Evolutionary conservation across 306 rosid species (phyloP), one percentile per base, ranked within the genome.

Genomic region (Malus asiatica): DNA sequence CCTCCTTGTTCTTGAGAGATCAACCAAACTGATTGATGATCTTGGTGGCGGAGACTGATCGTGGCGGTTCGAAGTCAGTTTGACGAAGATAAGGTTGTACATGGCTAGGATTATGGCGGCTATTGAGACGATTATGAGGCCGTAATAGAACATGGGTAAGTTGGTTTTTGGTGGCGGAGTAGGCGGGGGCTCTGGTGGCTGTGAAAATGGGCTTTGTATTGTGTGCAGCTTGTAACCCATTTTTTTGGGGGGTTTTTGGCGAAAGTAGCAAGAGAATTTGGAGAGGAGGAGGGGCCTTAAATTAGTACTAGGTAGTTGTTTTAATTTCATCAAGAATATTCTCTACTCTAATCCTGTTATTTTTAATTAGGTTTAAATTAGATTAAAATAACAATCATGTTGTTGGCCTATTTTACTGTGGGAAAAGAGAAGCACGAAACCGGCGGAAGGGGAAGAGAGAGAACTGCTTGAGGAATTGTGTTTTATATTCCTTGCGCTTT

Each of bases 21-120:
- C 81, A 2, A 23, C 33, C 2, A 35, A 59, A 12, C 48, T 13
- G 46, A 45, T 45, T 35, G 77, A 29, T 32, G 60, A 25, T 19
- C 60, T 22, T 30, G 72, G 38, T 1, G 58, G 32, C 13, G 74
- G 79, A 22, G 77, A 19, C 6, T 73, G 84, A 73, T 60, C 22
- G 0, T 27, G 85, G 52, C 82, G 77, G 32, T 73, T 61, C 10
- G 82, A 58, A 35, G 90, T 84, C 81, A 87, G 79, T 73, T 66
- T 80, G 75, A 89, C 48, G 77, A 90, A 70, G 80, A 95, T 70
- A 61, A 96, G 82, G 89, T 96, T 89, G 92, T 90, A 96, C 8
- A 90, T 19, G 53, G 79, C 85, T 14, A 96, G 73, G 4, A 90
- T 76, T 53, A 90, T 52, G 35, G 90, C 88, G 7, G 89, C 86